These are phyloP conservation scores for Martiniozyma abietophila DNA, from an alignment of 805 yeast species.

Conservation along the genomic window DNA sequence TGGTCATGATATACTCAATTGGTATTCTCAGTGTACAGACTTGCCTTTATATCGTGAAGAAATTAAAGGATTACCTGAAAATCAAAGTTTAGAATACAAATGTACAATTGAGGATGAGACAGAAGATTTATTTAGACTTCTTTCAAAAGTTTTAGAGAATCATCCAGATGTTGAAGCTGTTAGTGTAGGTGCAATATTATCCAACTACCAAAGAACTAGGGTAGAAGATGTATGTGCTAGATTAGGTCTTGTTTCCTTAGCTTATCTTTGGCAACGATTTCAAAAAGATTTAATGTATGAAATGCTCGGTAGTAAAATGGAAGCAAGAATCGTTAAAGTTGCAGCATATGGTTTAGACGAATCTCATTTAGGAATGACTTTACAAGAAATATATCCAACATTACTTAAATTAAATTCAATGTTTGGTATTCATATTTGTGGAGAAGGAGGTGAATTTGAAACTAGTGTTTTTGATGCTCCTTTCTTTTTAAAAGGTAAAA, in stretches of 20 bases:
- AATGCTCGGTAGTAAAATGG: conserved; percentile 58
- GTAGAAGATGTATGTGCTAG: conserved; percentile 86
- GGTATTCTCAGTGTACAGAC: conserved; percentile 61
- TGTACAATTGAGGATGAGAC: conserved; percentile 74
- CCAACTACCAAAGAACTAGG: conserved; percentile 90
- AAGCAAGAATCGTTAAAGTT: conserved; percentile 83
- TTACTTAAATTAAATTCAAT: conserved; percentile 46
- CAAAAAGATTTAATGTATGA: conserved; percentile 75
- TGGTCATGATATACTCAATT: conserved; percentile 69
- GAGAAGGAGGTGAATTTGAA: conserved; percentile 99
- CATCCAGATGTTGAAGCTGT: conserved; percentile 79
- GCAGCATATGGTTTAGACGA: conserved; percentile 81
- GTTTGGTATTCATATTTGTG: conserved; percentile 89
- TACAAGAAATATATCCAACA: conserved; percentile 52
- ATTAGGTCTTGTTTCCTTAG: conserved; percentile 55
- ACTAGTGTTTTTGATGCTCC: conserved; percentile 88
- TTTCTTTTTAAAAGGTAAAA: conserved; percentile 49
- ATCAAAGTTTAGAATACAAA: conserved; percentile 59
- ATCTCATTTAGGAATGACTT: conserved; percentile 56
- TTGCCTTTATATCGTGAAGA: conserved; percentile 69
- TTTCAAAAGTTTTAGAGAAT: conserved; percentile 34
- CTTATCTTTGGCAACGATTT: conserved; percentile 86
- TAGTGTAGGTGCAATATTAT: conserved; percentile 91
- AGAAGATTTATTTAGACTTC: conserved; percentile 61
- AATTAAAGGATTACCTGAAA: conserved; percentile 54